Conservation (phyloP, 306 rosid species). For the Prunus kanzakura region DNA sequence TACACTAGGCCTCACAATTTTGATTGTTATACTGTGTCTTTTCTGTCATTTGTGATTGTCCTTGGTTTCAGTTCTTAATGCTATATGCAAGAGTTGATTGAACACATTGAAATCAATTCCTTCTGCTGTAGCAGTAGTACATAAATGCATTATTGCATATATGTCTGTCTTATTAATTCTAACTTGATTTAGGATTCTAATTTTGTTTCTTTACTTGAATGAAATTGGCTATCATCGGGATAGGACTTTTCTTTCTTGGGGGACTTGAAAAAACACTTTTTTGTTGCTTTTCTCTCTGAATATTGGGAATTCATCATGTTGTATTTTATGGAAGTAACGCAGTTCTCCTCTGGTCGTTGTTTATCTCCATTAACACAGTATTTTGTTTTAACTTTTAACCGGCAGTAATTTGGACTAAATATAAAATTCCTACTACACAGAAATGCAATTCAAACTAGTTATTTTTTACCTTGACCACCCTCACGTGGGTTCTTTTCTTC, state of each 20-base stretch:
- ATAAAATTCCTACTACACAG: not conserved
- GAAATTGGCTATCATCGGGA: not conserved
- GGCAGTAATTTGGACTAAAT: not conserved
- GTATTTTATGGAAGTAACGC: not conserved
- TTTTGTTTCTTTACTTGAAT: not conserved
- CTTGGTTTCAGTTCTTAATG: not conserved
- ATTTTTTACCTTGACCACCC: not conserved
- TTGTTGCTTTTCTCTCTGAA: not conserved
- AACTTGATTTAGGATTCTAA: not conserved
- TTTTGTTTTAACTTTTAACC: not conserved
- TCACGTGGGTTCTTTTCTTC: not conserved
- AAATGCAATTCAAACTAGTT: not conserved
- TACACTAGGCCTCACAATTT: conserved; percentile 1
- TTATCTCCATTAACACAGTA: not conserved
- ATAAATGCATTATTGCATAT: not conserved
- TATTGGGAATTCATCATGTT: not conserved
- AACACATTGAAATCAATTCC: not conserved
- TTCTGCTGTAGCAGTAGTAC: not conserved
- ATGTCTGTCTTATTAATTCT: not conserved
- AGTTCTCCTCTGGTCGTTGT: not conserved
- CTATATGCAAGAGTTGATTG: not conserved
- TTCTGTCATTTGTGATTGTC: not conserved
- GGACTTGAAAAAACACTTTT: not conserved
- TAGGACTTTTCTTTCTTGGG: not conserved
- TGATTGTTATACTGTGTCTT: not conserved